Base-by-base conservation (phyloP, 2,329 filamentous ascomycete genomes). In the Aspergillus glaucus region DNA sequence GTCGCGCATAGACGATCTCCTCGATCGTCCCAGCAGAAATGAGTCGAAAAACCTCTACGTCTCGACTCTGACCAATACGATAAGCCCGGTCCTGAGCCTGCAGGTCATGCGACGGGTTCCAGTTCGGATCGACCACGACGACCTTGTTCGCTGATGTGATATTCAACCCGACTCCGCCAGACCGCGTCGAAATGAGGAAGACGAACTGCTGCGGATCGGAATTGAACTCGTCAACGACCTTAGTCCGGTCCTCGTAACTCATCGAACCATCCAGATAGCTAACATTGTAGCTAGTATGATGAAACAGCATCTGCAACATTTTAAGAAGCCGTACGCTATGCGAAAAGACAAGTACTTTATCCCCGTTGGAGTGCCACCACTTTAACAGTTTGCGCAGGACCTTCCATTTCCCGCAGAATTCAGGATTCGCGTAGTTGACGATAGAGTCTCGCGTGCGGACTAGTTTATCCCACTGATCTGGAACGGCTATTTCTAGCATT, bases 121-220 rank as follows among this genome's bases (percentile, higher is more conserved):
- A 98, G 61, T 97, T 93, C 0, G 93, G 93, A 64, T 97, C 93
- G 43, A 97, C 84, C 32, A 98, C 88, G 37, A 98, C 92, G 0
- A 98, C 93, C 70, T 97, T 97, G 71, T 98, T 98, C 1, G 93
- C 93, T 2, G 89, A 93, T 0, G 92, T 95, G 63, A 98, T 97
- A 64, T 98, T 98, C 24, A 98, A 76, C 0, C 93, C 93, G 0
- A 96, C 87, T 4, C 93, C 93, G 21, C 93, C 93, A 2, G 93
- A 91, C 62, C 87, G 88, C 6, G 93, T 96, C 19, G 88, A 95
- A 60, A 98, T 96, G 17, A 98, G 76, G 60, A 98, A 98, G 4
- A 96, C 90, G 61, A 98, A 98, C 61, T 93, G 88, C 3, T 77
- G 78, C 0, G 89, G 82, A 61, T 95, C 86, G 0, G 87, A 81